Base-by-base conservation (phyloP, 345 rosid species). In the Heritiera littoralis region DNA sequence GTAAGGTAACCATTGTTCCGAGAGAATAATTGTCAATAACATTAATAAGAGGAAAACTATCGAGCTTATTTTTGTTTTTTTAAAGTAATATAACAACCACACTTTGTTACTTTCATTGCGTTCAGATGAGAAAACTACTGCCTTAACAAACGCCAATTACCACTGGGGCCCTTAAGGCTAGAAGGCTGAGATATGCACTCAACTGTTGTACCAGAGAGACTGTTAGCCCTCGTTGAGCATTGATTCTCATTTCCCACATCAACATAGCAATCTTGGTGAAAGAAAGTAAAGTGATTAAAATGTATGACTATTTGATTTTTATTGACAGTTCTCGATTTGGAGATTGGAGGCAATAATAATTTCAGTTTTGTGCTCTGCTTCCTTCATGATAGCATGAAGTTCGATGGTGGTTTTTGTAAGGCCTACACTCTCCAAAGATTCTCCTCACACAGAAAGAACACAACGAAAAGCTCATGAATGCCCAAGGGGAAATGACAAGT, bases 381-480 rank as follows among this genome's bases (percentile, higher is more conserved):
- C 61, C 69, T 14, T 14, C 69, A 75, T 41, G 75, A 7, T 3
- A 49, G 10, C 4, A 52, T 54, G 63, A 55, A 52, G 61, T 68
- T 52, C 20, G 35, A 48, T 70, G 40, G 49, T 72, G 3, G 68
- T 32, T 65, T 52, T 46, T 9, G 20, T 7, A 71, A 13, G 45
- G 41, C 40, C 49, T 76, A 46, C 23, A 77, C 63, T 35, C 20
- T 32, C 32, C 18, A n/a, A 65, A 75, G 68, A 75, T 75, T 75
- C 78, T 60, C 69, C 67, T 59, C 55, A 75, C 67, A 75, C 9
- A 18, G 28, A 58, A 59, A 43, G 75, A 59, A 23, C 15, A 75
- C 7, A 20, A 23, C 68, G 14, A 45, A 52, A 61, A n/a, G 51
- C 18, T 48, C 79, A 35, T 64, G 45, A 49, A 64, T 56, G 58